Evolutionary conservation across 352 stramenopile genomes (phyloP), one percentile per base, ranked within the genome.

Genomic region (Plasmopara muralis): DNA sequence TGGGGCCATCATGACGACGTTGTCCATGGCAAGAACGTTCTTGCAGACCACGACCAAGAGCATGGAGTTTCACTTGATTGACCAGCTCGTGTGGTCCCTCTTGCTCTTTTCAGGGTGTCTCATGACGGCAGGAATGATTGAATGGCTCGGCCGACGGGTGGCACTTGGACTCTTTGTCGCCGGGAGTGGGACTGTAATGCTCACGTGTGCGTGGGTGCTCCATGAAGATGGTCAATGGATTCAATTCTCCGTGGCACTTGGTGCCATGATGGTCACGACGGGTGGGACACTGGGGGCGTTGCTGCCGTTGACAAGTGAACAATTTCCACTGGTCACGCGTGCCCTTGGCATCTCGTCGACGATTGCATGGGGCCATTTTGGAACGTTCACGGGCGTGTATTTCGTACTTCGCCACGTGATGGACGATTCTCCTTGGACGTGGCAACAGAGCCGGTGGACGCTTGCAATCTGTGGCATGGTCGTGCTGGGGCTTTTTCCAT

Each of bases 321-420:
- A 75, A 43, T 82, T 77, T 28, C 64, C 66, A 13, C 61, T 77
- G 12, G 61, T 77, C 33, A 71, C 74, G 20, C 64, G 72, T 40
- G 64, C 69, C 8, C 44, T 79, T 25, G 72, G 69, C 14, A 66
- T 77, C 28, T 68, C 63, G 9, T 72, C 63, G 38, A 47, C 72
- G 10, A 48, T 60, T 16, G 69, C 57, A 8, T 68, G 64, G 34
- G 64, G 69, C 7, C 62, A 77, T 39, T 50, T 77, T 4, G 71
- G 68, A 9, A 72, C 70, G 45, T 74, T 78, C 43, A 38, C 60
- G 18, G 71, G 71, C 30, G 55, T 62, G 9, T 74, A 74, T 37
- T 43, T 57, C 3, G 57, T 67, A 14, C 54, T 80, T 18, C 47
- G 51, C 38, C 50, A 57, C 7, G 44, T 64, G 10, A 55, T 74